phyloP scores from a whole-genome alignment of 768 basidiomycete genomes.

The Psilocybe tampanensis region DNA sequence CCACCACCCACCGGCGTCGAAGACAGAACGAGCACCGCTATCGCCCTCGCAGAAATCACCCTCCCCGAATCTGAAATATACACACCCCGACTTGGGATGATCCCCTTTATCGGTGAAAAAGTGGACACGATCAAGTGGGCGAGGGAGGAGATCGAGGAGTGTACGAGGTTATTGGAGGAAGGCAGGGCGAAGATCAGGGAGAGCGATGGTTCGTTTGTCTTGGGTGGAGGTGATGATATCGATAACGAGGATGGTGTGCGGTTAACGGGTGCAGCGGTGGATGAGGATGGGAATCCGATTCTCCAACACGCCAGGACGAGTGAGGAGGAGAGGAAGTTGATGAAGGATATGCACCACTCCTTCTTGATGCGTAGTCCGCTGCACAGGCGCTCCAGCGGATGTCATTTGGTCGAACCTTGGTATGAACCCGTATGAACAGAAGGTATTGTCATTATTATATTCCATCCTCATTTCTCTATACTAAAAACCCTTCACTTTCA shows the following conservation, averaged over 20 bases:
- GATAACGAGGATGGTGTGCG: conserved; percentile 2
- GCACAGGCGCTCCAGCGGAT: conserved; percentile 84
- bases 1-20: too few relatives aligned
- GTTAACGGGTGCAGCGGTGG: conserved; percentile 14
- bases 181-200: conserved; percentile 41
- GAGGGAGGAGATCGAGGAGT: conserved; percentile 66
- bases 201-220: conserved; percentile 26
- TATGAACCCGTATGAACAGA: conserved; percentile 87
- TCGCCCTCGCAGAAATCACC: conserved; percentile 13
- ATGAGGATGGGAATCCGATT: conserved; percentile 19
- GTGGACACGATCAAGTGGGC: conserved; percentile 96
- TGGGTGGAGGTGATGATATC: conserved; percentile 9
- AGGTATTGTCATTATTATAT: too few relatives aligned
- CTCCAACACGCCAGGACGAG: background rate
- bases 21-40: too few relatives aligned
- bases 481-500: too few relatives aligned
- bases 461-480: too few relatives aligned
- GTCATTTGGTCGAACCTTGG: conserved; percentile 92
- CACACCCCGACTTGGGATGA: conserved; percentile 68
- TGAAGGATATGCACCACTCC: conserved; percentile 16
- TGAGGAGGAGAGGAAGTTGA: background rate
- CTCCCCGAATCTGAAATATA: conserved; percentile 80
- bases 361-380: too few relatives aligned
- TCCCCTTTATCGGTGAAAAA: conserved; percentile 74
- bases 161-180: conserved; percentile 53